These are phyloP conservation scores for Zopfochytrium polystomum DNA, from an alignment of 371 early-diverging fungal genomes.

Conservation along the genomic window DNA sequence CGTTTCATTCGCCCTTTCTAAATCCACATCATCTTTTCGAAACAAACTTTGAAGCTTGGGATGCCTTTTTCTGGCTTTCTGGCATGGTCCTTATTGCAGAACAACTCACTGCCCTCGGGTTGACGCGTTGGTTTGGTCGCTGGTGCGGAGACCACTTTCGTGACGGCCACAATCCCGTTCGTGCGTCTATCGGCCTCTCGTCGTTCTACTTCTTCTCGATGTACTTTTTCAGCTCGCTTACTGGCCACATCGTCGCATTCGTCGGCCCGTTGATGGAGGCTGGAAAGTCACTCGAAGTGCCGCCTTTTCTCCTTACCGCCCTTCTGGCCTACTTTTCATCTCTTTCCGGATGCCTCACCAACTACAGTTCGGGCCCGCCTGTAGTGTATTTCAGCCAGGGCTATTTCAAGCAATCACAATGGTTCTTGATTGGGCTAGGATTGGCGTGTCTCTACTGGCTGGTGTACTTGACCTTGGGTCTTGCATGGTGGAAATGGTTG, in stretches of 20 bases:
- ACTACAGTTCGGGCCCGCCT: conserved; percentile 55
- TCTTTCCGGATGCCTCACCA: conserved; percentile 58
- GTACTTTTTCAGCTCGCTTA: conserved; percentile 67
- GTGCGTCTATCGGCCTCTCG: conserved; percentile 46
- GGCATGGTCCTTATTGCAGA: conserved; percentile 75
- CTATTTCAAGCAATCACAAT: conserved; percentile 53
- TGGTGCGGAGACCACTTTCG: conserved; percentile 46
- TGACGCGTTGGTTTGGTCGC: conserved; percentile 62
- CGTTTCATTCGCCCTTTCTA: conserved; percentile 13
- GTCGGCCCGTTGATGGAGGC: conserved; percentile 73
- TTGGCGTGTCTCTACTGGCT: conserved; percentile 51
- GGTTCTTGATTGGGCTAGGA: conserved; percentile 61
- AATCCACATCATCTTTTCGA: neutral
- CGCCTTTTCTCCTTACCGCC: conserved; percentile 57
- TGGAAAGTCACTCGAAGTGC: conserved; percentile 58
- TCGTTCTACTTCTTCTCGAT: conserved; percentile 49
- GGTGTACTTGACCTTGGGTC: conserved; percentile 62
- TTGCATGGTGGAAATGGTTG: conserved; percentile 68
- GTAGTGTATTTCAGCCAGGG: conserved; percentile 45
- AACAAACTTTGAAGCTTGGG: conserved; percentile 54
- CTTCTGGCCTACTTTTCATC: conserved; percentile 66
- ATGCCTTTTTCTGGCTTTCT: conserved; percentile 76
- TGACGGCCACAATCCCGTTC: conserved; percentile 28
- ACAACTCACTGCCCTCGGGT: conserved; percentile 65
- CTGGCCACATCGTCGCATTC: conserved; percentile 55